Evolutionary conservation across 352 stramenopile genomes (phyloP).

Genomic region (Chrysophaeum taylorii): DNA sequence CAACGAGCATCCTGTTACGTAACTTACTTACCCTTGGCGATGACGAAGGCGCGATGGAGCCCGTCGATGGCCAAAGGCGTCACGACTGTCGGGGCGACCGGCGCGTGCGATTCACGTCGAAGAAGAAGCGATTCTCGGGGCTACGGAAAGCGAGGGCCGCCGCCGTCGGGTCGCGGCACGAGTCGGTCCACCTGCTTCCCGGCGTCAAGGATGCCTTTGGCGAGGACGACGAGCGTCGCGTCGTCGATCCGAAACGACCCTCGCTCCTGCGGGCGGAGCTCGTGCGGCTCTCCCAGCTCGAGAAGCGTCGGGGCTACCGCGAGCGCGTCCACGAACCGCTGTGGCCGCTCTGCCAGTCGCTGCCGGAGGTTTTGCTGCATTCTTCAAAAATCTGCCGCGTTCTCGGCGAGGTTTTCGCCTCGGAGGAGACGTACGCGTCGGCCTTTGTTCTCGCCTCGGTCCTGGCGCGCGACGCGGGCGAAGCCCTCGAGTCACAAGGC

Average conservation of each 20-base stretch:
- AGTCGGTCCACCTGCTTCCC: neutral
- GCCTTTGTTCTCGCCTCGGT: neutral
- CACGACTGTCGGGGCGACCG: no score
- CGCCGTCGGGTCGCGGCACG: neutral
- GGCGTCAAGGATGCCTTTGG: neutral
- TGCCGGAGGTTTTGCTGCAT: neutral
- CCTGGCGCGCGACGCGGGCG: neutral
- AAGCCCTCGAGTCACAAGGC: neutral
- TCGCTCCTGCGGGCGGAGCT: neutral
- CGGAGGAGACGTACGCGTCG: neutral
- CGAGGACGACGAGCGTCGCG: neutral
- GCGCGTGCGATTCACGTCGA: no score
- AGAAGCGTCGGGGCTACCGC: neutral
- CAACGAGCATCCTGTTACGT: no score
- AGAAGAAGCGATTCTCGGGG: neutral
- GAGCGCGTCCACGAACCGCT: neutral
- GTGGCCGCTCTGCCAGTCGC: neutral
- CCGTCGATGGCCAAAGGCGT: no score
- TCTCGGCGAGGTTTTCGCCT: conserved; percentile 1
- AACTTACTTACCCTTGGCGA: no score
- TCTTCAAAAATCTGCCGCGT: neutral
- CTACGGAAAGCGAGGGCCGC: neutral
- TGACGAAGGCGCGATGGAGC: no score
- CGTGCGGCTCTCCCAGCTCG: neutral
- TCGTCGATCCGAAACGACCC: neutral